Percentiles rank a stretch among this genome's conserved stretches.
phyloP scores from a whole-genome alignment of 371 early-diverging fungal genomes.

The Chytridium lagenaria region DNA sequence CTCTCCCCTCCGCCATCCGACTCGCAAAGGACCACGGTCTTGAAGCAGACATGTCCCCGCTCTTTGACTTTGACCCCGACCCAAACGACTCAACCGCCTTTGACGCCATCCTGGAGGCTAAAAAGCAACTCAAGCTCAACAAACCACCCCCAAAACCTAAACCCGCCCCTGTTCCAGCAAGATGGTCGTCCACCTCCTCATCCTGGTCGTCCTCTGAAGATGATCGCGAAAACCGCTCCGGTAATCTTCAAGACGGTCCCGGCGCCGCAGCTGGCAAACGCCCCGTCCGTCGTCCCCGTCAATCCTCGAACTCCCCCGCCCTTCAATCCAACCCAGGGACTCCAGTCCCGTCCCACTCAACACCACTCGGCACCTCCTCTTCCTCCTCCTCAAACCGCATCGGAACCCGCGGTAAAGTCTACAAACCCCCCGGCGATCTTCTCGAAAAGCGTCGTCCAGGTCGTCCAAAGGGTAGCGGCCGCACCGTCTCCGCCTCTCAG shows the following conservation, averaged over 20 bases:
- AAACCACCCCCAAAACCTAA: constrained; percentile 21
- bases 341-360: background rate
- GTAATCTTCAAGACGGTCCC: background rate
- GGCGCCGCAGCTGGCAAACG: background rate
- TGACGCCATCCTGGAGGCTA: constrained; percentile 17
- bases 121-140: constrained; percentile 9
- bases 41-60: constrained; percentile 33
- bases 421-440: constrained; percentile 19
- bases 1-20: constrained; percentile 43
- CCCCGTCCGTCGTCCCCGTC: background rate
- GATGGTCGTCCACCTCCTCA: constrained; percentile 17
- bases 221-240: background rate
- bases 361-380: background rate
- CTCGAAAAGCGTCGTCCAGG: constrained; percentile 31
- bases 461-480: constrained; percentile 30
- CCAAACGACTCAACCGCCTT: constrained; percentile 14
- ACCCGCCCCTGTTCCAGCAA: background rate
- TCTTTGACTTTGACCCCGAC: constrained; percentile 39
- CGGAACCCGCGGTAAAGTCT: constrained; percentile 13
- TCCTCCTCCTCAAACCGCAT: constrained; percentile 4
- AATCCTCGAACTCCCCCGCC: constrained; percentile 2
- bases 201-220: constrained; percentile 18
- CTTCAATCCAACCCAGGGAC: background rate
- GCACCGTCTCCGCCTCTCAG: constrained; percentile 21
- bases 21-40: constrained; percentile 44